Conservation (phyloP, 441 rosid genomes). For the Lepidium campestre region DNA sequence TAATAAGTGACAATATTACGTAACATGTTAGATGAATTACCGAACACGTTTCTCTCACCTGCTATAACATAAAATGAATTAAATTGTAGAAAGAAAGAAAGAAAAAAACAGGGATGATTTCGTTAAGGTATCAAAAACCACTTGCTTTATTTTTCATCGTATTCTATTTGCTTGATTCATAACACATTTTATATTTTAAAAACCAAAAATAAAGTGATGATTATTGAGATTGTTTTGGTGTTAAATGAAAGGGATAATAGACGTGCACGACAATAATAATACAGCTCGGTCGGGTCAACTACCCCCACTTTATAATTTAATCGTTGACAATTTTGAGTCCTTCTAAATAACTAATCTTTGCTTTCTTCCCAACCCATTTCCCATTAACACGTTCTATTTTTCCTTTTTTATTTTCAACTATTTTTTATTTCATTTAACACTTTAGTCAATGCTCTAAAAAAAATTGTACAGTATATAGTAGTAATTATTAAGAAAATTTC, state of each 20-base stretch:
- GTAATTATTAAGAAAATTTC: too few species aligned
- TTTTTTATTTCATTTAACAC: too few species aligned
- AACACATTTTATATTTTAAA: too few species aligned
- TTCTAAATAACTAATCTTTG: slow-evolving; percentile 2
- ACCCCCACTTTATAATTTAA: slow-evolving; percentile 20
- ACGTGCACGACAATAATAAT: slow-evolving; percentile 30
- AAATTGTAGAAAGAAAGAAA: neutral
- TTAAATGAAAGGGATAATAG: neutral
- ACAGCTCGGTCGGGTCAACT: slow-evolving; percentile 28
- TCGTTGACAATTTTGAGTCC: slow-evolving; percentile 14
- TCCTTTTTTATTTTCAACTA: too few species aligned
- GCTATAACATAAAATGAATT: neutral
- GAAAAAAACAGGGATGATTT: neutral
- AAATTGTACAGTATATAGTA: too few species aligned
- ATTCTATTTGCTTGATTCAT: too few species aligned
- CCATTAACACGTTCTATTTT: slow-evolving; percentile 15
- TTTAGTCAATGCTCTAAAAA: too few species aligned
- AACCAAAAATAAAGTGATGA: neutral
- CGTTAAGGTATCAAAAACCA: too few species aligned
- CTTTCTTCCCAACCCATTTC: neutral
- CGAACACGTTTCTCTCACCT: slow-evolving; percentile 17
- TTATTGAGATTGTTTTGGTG: neutral
- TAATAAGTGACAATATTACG: neutral
- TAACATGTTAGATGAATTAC: neutral
- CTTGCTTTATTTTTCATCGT: too few species aligned